Conservation (phyloP, 176 grass and related monocot species). For the Carex parvula region DNA sequence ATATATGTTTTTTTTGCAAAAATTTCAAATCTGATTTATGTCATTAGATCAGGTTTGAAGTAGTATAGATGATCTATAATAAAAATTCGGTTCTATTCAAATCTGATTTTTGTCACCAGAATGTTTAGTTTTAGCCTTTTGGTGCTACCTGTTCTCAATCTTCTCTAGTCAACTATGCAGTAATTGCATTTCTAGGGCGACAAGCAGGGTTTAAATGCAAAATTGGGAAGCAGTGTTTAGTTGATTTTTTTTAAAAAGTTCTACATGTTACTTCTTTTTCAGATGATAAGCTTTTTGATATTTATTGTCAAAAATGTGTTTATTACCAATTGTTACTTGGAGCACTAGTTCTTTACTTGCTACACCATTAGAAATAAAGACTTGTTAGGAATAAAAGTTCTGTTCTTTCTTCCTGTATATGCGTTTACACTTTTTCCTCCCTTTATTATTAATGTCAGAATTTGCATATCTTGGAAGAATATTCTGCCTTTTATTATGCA, state of each 20-base stretch:
- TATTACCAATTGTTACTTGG: neutral
- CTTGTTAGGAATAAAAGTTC: neutral
- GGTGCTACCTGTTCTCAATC: neutral
- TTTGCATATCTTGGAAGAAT: conserved; percentile 29
- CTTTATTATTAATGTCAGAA: conserved; percentile 22
- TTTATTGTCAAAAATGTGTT: neutral
- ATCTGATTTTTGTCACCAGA: neutral
- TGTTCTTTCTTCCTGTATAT: neutral
- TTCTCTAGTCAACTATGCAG: neutral
- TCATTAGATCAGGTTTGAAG: too few relatives aligned
- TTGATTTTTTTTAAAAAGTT: neutral
- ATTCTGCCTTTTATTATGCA: conserved; percentile 15
- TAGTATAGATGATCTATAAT: too few relatives aligned
- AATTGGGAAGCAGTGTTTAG: neutral
- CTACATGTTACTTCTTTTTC: neutral
- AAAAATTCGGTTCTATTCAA: too few relatives aligned
- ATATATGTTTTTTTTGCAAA: too few relatives aligned
- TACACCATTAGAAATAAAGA: neutral
- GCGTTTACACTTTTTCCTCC: neutral
- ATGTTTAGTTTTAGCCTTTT: neutral
- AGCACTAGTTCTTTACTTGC: neutral
- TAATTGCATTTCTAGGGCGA: neutral
- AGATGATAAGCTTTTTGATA: neutral
- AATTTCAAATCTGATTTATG: too few relatives aligned
- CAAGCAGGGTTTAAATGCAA: neutral